These are phyloP conservation scores for Taxillus chinensis DNA, from an alignment of 164 flowering plant genomes.

Conservation along the genomic window DNA sequence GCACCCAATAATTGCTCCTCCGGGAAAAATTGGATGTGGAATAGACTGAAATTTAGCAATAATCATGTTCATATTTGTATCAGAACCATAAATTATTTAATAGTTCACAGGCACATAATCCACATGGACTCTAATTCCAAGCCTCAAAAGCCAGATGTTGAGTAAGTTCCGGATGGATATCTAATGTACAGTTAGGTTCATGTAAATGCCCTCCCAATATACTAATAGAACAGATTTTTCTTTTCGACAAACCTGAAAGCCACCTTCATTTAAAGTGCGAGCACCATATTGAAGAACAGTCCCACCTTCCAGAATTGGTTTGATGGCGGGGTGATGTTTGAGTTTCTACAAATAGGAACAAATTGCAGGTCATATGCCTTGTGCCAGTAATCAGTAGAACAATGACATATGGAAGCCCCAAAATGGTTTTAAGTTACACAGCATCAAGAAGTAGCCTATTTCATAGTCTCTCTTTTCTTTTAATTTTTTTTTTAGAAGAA, in stretches of 20 bases:
- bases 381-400: not conserved
- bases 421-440: too few relatives aligned
- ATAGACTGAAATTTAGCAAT: conserved; percentile 83
- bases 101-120: too few relatives aligned
- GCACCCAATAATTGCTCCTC: conserved; percentile 97
- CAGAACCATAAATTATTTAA: not conserved
- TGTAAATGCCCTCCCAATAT: not conserved
- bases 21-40: conserved; percentile 96
- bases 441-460: too few relatives aligned
- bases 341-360: conserved; percentile 40
- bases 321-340: conserved; percentile 88
- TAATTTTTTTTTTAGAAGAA: too few relatives aligned
- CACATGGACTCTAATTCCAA: not conserved
- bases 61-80: conserved; percentile 31
- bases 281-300: conserved; percentile 94
- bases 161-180: too few relatives aligned
- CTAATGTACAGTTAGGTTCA: not conserved
- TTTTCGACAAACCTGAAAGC: conserved; percentile 64
- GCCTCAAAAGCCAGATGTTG: not conserved
- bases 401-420: not conserved
- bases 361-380: not conserved
- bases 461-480: too few relatives aligned
- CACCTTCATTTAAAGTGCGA: conserved; percentile 95
- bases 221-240: not conserved
- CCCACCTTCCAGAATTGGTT: conserved; percentile 76